These are phyloP conservation scores for Epichloe amarillans DNA, from an alignment of 2,329 filamentous ascomycete genomes.

Conservation along the genomic window DNA sequence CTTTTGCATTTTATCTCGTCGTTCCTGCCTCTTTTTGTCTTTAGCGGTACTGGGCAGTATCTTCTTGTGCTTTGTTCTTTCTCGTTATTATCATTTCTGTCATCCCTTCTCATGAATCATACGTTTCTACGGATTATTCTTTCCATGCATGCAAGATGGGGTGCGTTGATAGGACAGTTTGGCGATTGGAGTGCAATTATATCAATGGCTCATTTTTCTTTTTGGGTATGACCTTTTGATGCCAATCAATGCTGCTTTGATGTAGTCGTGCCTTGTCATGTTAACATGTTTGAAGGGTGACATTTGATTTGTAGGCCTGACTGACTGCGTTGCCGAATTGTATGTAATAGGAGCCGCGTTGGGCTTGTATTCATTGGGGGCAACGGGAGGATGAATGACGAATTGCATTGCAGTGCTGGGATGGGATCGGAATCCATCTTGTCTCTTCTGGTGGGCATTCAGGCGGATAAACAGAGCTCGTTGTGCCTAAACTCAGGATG, in stretches of 20 bases:
- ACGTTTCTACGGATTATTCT: not conserved
- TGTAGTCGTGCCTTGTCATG: no score
- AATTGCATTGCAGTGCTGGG: no score
- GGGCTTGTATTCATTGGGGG: no score
- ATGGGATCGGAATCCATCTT: no score
- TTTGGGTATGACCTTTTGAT: not conserved
- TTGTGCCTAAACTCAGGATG: not conserved
- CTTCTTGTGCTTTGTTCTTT: conserved; percentile 7
- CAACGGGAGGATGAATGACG: no score
- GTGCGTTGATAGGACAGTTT: conserved; percentile 35
- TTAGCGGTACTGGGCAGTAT: not conserved
- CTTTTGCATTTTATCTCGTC: not conserved
- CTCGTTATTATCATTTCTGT: not conserved
- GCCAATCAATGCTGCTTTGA: not conserved
- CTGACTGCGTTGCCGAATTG: no score
- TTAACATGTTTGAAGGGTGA: no score
- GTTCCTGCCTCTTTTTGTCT: not conserved
- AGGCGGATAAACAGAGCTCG: not conserved
- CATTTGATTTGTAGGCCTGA: no score
- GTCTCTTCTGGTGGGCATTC: no score
- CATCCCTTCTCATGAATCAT: not conserved
- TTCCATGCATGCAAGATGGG: conserved; percentile 11
- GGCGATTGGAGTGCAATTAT: conserved; percentile 39
- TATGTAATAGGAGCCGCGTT: no score
- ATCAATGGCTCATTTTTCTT: conserved; percentile 13